Percentiles rank a stretch among this genome's conserved stretches.
These are phyloP conservation scores for Pseudocercospora macadamiae DNA, from an alignment of 2,329 filamentous ascomycete species.

Conservation along the genomic window DNA sequence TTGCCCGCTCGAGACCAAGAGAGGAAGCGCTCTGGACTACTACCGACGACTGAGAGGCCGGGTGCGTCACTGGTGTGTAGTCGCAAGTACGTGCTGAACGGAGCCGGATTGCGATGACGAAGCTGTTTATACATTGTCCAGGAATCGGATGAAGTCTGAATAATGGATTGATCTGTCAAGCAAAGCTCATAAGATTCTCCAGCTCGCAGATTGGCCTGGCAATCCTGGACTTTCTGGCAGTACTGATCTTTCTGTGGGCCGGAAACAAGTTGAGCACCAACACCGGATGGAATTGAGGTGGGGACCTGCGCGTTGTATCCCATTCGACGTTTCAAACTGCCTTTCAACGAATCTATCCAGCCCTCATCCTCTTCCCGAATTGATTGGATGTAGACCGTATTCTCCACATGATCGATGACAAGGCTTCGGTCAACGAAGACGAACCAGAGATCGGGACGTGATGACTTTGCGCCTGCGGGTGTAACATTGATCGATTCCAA, in stretches of 20 bases:
- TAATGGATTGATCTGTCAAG: constrained; percentile 73
- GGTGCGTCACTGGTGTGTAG: constrained; percentile 53
- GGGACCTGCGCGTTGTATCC: background rate
- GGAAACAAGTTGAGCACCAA: constrained; percentile 16
- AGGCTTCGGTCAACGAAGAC: constrained; percentile 77
- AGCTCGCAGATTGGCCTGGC: constrained; percentile 71
- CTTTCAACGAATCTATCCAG: constrained; percentile 29
- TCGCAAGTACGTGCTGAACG: constrained; percentile 80
- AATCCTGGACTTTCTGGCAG: constrained; percentile 66
- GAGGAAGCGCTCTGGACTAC: constrained; percentile 88
- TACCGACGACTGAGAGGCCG: constrained; percentile 70
- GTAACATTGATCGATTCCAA: constrained; percentile 62
- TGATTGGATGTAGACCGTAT: constrained; percentile 68
- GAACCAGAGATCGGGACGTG: constrained; percentile 71
- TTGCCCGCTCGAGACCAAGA: constrained; percentile 63
- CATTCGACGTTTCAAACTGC: constrained; percentile 6
- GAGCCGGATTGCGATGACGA: constrained; percentile 73
- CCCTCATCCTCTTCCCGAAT: constrained; percentile 52
- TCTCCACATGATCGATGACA: constrained; percentile 71
- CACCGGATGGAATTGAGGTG: background rate
- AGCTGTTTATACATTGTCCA: constrained; percentile 76
- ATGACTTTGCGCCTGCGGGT: constrained; percentile 40
- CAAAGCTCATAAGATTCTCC: constrained; percentile 88
- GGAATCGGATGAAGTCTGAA: constrained; percentile 48
- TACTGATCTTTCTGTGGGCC: constrained; percentile 52